Conservation (phyloP, 2,329 filamentous ascomycete genomes). For the Aspergillus sp. region DNA sequence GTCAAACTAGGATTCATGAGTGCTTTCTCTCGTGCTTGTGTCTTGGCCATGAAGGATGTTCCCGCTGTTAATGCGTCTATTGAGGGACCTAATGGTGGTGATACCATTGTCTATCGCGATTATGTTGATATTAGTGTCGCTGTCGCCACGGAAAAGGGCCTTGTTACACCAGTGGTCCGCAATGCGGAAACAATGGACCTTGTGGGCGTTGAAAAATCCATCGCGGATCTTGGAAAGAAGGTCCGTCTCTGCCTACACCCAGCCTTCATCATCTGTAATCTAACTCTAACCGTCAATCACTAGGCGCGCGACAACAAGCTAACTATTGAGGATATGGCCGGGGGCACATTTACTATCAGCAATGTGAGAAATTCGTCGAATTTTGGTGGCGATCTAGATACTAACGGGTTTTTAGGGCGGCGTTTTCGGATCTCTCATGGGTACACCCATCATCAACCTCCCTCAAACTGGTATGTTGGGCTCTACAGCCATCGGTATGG, state of each 20-base stretch:
- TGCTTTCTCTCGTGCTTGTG: slow-evolving; percentile 85
- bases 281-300: background rate
- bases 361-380: slow-evolving; percentile 57
- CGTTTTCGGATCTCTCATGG: slow-evolving; percentile 95
- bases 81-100: slow-evolving; percentile 88
- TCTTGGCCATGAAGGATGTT: slow-evolving; percentile 92
- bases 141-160: slow-evolving; percentile 94
- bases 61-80: slow-evolving; percentile 95
- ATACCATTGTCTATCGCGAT: slow-evolving; percentile 97
- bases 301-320: slow-evolving; percentile 93
- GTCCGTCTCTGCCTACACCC: slow-evolving; percentile 43
- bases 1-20: slow-evolving; percentile 99
- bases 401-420: slow-evolving; percentile 57
- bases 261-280: background rate
- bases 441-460: slow-evolving; percentile 97
- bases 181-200: slow-evolving; percentile 89
- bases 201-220: slow-evolving; percentile 83
- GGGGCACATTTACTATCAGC: slow-evolving; percentile 96
- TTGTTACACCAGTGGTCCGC: slow-evolving; percentile 93
- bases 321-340: slow-evolving; percentile 98
- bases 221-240: slow-evolving; percentile 95
- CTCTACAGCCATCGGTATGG: background rate
- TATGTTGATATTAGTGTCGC: slow-evolving; percentile 98
- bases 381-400: background rate
- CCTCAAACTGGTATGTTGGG: slow-evolving; percentile 69